Percentiles rank a stretch among this genome's conserved stretches.
Evolutionary conservation across 179 eudicot genomes (phyloP).

Genomic region (Camellia oleifera): DNA sequence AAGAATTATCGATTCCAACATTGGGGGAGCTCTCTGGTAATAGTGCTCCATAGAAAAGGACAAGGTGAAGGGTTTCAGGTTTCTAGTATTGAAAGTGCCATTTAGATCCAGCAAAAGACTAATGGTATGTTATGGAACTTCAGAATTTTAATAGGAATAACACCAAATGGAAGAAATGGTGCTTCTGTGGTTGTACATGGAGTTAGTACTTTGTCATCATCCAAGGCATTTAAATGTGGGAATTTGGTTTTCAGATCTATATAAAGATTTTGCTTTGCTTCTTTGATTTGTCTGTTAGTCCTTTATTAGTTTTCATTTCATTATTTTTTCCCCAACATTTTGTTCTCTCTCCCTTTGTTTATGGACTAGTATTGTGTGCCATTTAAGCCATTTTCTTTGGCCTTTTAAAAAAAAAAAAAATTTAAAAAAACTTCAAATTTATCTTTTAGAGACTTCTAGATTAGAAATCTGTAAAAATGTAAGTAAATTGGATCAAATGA

Average conservation of each 20-base stretch:
- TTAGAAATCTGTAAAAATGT: too few relatives aligned
- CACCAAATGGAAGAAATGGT: neutral
- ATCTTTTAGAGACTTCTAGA: too few relatives aligned
- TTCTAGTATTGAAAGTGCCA: neutral
- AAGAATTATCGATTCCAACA: constrained; percentile 26
- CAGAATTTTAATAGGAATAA: neutral
- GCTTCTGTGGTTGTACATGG: neutral
- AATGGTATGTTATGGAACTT: too few relatives aligned
- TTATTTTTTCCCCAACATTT: neutral
- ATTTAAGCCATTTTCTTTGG: too few relatives aligned
- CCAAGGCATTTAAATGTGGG: neutral
- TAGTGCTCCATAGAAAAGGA: constrained; percentile 2
- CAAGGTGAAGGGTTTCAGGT: neutral
- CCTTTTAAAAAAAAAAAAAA: too few relatives aligned
- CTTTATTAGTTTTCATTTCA: neutral
- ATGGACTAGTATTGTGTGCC: too few relatives aligned
- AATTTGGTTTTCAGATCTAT: neutral
- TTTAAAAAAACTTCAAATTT: too few relatives aligned
- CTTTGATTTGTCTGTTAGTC: neutral
- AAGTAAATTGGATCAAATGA: too few relatives aligned
- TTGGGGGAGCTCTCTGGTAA: constrained; percentile 28
- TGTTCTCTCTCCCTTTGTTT: neutral
- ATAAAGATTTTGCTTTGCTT: neutral
- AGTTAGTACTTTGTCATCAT: neutral
- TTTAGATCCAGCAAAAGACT: neutral